Conservation (phyloP, 164 flowering plant genomes). For the Dillenia suffruticosa region DNA sequence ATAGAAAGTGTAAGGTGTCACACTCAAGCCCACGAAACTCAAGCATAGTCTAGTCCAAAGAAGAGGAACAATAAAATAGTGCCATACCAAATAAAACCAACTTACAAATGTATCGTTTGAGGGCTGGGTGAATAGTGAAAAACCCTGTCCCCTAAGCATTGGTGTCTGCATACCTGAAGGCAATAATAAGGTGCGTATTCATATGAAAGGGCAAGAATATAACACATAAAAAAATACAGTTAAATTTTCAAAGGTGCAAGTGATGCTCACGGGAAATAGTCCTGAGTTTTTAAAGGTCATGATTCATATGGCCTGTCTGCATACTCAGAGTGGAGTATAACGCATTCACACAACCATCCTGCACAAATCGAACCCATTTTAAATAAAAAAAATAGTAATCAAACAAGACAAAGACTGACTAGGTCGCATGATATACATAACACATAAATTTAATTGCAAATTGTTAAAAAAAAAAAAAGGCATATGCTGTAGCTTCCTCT, state of each 20-base stretch:
- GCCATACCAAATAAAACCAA: slow-evolving; percentile 77
- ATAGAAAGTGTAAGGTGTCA: slow-evolving; percentile 11
- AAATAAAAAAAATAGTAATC: neutral
- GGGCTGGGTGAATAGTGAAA: slow-evolving; percentile 65
- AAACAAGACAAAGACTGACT: too few relatives aligned
- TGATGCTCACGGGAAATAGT: slow-evolving; percentile 75
- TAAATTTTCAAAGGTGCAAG: neutral
- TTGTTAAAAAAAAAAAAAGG: too few relatives aligned
- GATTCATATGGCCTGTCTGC: slow-evolving; percentile 59
- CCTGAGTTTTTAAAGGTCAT: slow-evolving; percentile 85
- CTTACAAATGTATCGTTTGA: slow-evolving; percentile 72
- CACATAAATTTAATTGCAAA: too few relatives aligned
- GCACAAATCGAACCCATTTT: slow-evolving; percentile 11
- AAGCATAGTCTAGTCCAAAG: slow-evolving; percentile 20
- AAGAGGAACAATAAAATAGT: neutral
- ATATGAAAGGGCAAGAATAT: neutral
- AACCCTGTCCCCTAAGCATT: slow-evolving; percentile 88
- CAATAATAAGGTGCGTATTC: slow-evolving; percentile 1
- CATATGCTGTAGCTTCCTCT: too few relatives aligned
- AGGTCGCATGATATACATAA: too few relatives aligned
- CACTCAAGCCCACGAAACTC: too few relatives aligned
- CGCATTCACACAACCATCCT: slow-evolving; percentile 93
- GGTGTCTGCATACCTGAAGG: slow-evolving; percentile 71
- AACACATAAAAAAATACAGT: neutral
- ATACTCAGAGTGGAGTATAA: slow-evolving; percentile 87